These are phyloP conservation scores for Chenopodium formosanum DNA, from an alignment of 148 eudicot genomes.

Conservation along the genomic window DNA sequence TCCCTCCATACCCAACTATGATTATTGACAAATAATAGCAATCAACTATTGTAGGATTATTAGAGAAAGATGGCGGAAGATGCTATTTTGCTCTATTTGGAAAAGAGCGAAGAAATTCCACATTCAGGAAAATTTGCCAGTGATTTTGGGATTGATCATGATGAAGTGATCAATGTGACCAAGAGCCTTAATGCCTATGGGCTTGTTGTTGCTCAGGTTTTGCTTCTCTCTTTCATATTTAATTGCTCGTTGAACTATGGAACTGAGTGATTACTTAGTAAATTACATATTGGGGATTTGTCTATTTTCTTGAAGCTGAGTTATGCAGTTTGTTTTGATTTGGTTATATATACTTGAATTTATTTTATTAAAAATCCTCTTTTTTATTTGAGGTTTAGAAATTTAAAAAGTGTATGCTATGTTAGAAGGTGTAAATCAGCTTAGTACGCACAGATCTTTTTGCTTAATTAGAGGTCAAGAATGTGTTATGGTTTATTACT, in stretches of 20 bases:
- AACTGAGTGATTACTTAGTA: background rate
- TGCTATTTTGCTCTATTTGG: conserved; percentile 56
- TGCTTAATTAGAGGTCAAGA: background rate
- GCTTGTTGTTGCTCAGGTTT: conserved; percentile 69
- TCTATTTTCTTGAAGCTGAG: background rate
- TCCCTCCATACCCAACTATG: no score
- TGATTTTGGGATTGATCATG: conserved; percentile 54
- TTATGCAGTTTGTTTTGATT: background rate
- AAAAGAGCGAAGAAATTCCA: conserved; percentile 56
- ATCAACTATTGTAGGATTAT: no score
- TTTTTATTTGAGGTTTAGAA: no score
- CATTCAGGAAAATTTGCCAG: conserved; percentile 75
- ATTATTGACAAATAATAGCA: no score
- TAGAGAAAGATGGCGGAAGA: conserved; percentile 64
- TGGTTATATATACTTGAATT: background rate
- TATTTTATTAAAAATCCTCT: background rate
- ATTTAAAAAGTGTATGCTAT: background rate
- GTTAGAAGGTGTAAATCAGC: background rate
- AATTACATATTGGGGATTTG: background rate
- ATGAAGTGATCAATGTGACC: conserved; percentile 65
- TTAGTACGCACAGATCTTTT: background rate
- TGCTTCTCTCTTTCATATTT: background rate
- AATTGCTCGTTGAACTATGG: background rate
- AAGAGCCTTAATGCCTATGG: conserved; percentile 69
- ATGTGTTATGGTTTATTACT: background rate